phyloP scores from a whole-genome alignment of 2,329 filamentous ascomycete species.

The Metarhizium brunneum region DNA sequence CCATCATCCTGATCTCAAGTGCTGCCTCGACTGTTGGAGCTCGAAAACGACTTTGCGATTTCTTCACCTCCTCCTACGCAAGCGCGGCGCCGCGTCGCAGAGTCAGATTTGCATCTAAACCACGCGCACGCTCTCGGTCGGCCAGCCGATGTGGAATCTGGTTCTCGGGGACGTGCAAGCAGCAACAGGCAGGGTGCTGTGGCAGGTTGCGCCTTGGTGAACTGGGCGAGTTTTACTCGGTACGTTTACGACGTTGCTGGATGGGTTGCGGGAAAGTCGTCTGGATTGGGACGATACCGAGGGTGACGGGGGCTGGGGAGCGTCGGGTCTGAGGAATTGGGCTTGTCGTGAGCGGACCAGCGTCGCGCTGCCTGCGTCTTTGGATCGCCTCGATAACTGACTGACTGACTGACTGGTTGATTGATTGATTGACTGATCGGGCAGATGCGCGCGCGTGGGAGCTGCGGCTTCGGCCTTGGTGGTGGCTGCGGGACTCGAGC shows the following conservation, averaged over 20 bases:
- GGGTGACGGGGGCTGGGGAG: neutral
- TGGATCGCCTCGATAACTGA: neutral
- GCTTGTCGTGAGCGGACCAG: neutral
- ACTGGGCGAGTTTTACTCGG: too few relatives aligned
- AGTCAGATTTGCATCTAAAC: neutral
- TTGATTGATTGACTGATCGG: neutral
- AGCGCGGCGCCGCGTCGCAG: neutral
- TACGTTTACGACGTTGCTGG: too few relatives aligned
- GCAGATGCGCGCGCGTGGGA: neutral
- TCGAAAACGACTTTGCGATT: neutral
- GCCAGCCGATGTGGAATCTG: neutral
- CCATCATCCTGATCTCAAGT: slow-evolving; percentile 19
- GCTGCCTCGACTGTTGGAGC: neutral
- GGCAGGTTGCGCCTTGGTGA: neutral
- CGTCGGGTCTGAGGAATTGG: neutral
- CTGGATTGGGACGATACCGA: too few relatives aligned
- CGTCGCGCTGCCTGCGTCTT: too few relatives aligned
- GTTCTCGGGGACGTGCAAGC: neutral
- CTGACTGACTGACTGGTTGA: neutral
- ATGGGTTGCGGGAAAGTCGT: too few relatives aligned
- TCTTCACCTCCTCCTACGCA: neutral
- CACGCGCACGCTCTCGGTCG: neutral
- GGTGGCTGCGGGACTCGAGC: neutral
- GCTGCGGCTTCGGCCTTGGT: neutral
- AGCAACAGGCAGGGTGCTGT: neutral